phyloP scores from a whole-genome alignment of 2,329 filamentous ascomycete species.

The Epicoccum nigrum region DNA sequence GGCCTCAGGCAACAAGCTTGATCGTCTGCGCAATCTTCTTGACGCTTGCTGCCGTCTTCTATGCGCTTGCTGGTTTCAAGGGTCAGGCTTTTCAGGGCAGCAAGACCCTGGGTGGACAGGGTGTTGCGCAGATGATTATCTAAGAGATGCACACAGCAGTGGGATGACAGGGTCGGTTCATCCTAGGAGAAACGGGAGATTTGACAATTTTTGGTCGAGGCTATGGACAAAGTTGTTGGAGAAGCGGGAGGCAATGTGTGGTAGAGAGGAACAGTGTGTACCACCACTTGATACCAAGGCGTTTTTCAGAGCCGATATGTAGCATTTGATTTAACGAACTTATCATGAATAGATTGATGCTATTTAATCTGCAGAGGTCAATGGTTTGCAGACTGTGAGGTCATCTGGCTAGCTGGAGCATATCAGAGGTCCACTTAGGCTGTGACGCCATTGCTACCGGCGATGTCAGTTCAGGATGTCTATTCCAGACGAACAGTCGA shows the following conservation, averaged over 20 bases:
- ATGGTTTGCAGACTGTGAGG: constrained; percentile 15
- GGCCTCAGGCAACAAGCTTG: constrained; percentile 68
- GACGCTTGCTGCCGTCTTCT: constrained; percentile 77
- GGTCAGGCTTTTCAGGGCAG: constrained; percentile 87
- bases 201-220: neutral
- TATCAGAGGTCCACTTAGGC: constrained; percentile 24
- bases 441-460: constrained; percentile 16
- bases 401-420: constrained; percentile 7
- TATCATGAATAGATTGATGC: constrained; percentile 12
- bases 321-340: constrained; percentile 12
- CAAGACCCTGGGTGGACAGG: constrained; percentile 93
- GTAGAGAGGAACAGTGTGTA: constrained; percentile 24
- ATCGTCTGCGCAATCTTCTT: constrained; percentile 87
- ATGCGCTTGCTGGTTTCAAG: constrained; percentile 78
- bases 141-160: constrained; percentile 16
- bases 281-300: constrained; percentile 38
- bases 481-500: neutral
- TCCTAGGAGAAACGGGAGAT: no score
- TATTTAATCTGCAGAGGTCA: constrained; percentile 2
- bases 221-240: neutral
- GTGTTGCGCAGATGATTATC: constrained; percentile 98
- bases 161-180: neutral
- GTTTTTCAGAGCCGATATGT: constrained; percentile 25
- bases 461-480: neutral
- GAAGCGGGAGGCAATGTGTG: neutral